Evolutionary conservation across 2,329 filamentous ascomycete genomes (phyloP), one percentile per base, ranked within the genome.

Genomic region (Neofusicoccum sp.): DNA sequence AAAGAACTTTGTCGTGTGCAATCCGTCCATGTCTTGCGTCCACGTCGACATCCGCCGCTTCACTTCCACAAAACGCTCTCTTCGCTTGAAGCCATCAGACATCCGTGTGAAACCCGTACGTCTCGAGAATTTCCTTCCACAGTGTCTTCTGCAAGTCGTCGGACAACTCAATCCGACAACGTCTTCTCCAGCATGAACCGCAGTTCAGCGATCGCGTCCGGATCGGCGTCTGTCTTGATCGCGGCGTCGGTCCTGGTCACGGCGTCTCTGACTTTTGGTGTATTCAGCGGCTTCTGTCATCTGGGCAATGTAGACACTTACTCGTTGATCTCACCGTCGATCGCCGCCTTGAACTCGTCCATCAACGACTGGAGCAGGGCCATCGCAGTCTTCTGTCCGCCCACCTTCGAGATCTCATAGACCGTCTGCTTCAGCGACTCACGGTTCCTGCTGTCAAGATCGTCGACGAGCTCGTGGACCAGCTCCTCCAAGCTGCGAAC

Each of bases 301-400:
- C 5, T 31, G n/a, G 9, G 31, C 29, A 9, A 9, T 14, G n/a
- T 58, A 11, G 7, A 36, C 2, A 31, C 49, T 54, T 54, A 62
- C 59, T 28, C 12, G 8, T 37, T 39, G n/a, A 54, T 39, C 31
- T 62, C 59, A 8, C 59, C 48, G 3, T 62, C 59, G 22, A 50
- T 41, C n/a, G 59, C 59, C 39, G 59, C 22, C 47, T 45, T 50
- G 43, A 62, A 54, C 6, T 62, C 59, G 4, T 9, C 48, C 39
- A 62, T 36, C 39, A 62, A 31, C 59, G 47, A 43, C 3, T 50
- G 36, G 31, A 52, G 12, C 39, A 62, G 48, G 5, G 39, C 48
- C 16, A 36, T n/a, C n/a, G 48, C 59, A 1, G 59, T 62, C 59
- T 33, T 47, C 47, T 62, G 37, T 4, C 29, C 59, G 2, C 59